A percentile compares a stretch with the other conserved stretches of the same genome.
Evolutionary conservation across 1,139 yeast species (phyloP).

Genomic region (Geotrichum citri-aurantii): DNA sequence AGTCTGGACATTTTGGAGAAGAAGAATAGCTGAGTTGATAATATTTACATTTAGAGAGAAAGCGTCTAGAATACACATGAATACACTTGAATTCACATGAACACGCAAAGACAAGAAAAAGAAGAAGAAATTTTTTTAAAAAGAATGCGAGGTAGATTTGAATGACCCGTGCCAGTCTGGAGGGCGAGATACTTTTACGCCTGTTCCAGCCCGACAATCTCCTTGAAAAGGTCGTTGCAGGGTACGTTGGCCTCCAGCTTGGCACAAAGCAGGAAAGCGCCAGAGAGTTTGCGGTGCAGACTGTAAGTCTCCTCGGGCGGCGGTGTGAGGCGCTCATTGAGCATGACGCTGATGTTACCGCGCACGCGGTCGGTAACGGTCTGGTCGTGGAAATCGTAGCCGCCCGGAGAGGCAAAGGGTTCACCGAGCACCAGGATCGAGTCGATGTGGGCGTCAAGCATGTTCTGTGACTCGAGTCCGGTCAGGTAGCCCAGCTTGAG

Average conservation of each 20-base stretch:
- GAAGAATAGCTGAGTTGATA: too few species aligned
- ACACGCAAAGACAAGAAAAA: too few species aligned
- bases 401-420: constrained; percentile 61
- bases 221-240: constrained; percentile 69
- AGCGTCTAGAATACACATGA: not conserved
- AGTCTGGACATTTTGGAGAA: constrained; percentile 37
- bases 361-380: constrained; percentile 92
- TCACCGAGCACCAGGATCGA: constrained; percentile 89
- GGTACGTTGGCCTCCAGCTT: constrained; percentile 79
- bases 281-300: constrained; percentile 88
- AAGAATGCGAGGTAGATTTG: too few species aligned
- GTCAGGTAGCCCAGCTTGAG: constrained; percentile 79
- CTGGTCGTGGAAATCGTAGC: constrained; percentile 64
- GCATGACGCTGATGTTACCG: constrained; percentile 79
- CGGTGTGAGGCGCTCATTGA: constrained; percentile 85
- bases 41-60: not conserved
- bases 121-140: too few species aligned
- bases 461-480: constrained; percentile 78
- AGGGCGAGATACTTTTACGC: not conserved
- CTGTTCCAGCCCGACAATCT: constrained; percentile 50
- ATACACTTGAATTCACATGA: not conserved
- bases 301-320: constrained; percentile 99
- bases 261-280: constrained; percentile 87
- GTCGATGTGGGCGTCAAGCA: constrained; percentile 90
- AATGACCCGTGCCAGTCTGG: not conserved